Evolutionary conservation across 495 filamentous ascomycete genomes (phyloP).

Genomic region (Eremomyces bilateralis): DNA sequence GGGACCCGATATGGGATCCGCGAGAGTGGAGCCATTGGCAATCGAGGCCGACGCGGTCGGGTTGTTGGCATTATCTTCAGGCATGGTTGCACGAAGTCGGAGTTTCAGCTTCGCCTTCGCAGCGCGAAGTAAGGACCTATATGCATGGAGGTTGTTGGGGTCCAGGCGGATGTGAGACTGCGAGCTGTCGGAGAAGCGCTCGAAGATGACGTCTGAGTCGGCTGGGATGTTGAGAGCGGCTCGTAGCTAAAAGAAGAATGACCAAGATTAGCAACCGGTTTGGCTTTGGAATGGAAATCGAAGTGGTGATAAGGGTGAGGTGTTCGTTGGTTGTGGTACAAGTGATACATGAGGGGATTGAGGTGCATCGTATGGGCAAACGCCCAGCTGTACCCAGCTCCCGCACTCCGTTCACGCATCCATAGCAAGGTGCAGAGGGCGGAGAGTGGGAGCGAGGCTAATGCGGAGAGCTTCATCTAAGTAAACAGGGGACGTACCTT

Average conservation of each 20-base stretch:
- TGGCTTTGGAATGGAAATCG: no score
- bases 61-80: slow-evolving; percentile 6
- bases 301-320: no score
- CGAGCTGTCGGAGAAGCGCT: slow-evolving; percentile 93
- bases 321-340: slow-evolving; percentile 1
- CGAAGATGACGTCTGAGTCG: slow-evolving; percentile 49
- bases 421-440: no score
- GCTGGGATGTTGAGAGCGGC: slow-evolving; percentile 45
- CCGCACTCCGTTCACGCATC: no score
- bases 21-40: no score
- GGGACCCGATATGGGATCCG: no score
- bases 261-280: not conserved
- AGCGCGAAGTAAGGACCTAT: slow-evolving; percentile 92
- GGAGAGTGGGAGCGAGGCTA: no score
- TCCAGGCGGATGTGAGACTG: slow-evolving; percentile 61
- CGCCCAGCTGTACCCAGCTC: no score
- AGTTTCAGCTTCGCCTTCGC: slow-evolving; percentile 98
- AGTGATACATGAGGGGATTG: slow-evolving; percentile 1
- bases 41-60: not conserved
- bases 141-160: slow-evolving; percentile 52
- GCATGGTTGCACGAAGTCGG: slow-evolving; percentile 52
- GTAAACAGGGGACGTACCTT: slow-evolving; percentile 80
- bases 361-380: slow-evolving; percentile 12
- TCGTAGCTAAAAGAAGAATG: slow-evolving; percentile 39
- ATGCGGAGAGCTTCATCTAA: no score